phyloP scores from a whole-genome alignment of 2,329 filamentous ascomycete species.

The Alternaria sp. region DNA sequence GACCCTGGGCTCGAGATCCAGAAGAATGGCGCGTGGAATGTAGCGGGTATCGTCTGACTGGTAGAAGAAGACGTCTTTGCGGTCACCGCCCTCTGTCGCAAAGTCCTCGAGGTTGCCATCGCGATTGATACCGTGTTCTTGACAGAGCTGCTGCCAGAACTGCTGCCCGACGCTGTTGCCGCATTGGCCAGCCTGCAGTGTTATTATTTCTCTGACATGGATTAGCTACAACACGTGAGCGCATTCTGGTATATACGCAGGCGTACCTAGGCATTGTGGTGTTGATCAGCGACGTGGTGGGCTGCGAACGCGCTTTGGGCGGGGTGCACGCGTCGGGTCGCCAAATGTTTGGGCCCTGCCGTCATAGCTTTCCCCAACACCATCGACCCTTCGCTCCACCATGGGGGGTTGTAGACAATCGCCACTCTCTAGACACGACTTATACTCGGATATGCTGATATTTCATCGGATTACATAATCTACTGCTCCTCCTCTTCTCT shows the following conservation, averaged over 20 bases:
- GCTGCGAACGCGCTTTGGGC: conserved; percentile 47
- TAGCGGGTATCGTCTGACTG: conserved; percentile 98
- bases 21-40: conserved; percentile 92
- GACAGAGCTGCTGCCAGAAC: conserved; percentile 98
- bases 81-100: conserved; percentile 94
- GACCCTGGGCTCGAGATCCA: conserved; percentile 92
- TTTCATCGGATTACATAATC: neutral
- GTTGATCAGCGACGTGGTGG: conserved; percentile 30
- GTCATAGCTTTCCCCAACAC: conserved; percentile 10
- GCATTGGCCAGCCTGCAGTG: conserved; percentile 97
- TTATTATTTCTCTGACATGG: conserved; percentile 88
- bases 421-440: neutral
- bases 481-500: conserved; percentile 8
- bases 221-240: conserved; percentile 14
- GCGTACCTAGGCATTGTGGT: conserved; percentile 50
- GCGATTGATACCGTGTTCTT: conserved; percentile 97
- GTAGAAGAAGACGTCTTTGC: conserved; percentile 99
- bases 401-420: neutral
- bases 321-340: conserved; percentile 33
- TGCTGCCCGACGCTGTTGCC: conserved; percentile 98
- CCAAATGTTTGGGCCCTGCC: conserved; percentile 18
- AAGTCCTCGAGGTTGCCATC: conserved; percentile 98
- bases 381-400: neutral
- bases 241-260: neutral
- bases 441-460: neutral